A percentile compares a stretch with the other conserved stretches of the same genome.
These are phyloP conservation scores for Maudiozyma humilis DNA, from an alignment of 1,139 yeast genomes.

Conservation along the genomic window DNA sequence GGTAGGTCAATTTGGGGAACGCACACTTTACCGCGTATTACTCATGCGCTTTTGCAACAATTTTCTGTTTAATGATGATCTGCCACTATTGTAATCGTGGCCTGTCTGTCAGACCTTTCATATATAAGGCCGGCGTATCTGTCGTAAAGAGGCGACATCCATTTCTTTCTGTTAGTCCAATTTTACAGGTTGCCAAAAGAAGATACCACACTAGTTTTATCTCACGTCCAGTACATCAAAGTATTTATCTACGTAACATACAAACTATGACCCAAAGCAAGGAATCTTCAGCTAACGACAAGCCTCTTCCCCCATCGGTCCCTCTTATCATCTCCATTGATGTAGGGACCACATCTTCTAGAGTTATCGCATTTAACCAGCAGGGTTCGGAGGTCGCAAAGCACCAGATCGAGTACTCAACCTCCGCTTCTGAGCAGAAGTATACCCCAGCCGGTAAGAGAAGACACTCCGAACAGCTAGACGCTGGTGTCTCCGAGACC, in stretches of 20 bases:
- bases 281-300: slow-evolving; percentile 6
- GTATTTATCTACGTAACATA: not conserved
- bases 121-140: not conserved
- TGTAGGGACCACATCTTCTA: slow-evolving; percentile 91
- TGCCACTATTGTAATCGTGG: not conserved
- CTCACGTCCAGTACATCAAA: not conserved
- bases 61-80: not conserved
- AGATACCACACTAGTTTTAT: too few species aligned
- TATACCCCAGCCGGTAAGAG: slow-evolving; percentile 26
- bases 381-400: slow-evolving; percentile 73
- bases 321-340: slow-evolving; percentile 70
- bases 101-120: not conserved
- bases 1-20: too few species aligned
- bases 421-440: slow-evolving; percentile 49
- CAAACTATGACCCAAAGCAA: not conserved
- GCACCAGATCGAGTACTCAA: slow-evolving; percentile 81
- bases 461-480: slow-evolving; percentile 24
- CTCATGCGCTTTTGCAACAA: too few species aligned
- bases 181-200: too few species aligned
- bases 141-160: not conserved
- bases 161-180: too few species aligned
- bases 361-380: slow-evolving; percentile 73
- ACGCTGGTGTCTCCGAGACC: not conserved
- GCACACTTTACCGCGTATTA: too few species aligned
- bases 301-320: slow-evolving; percentile 10